Percentiles rank a stretch among this genome's conserved stretches.
phyloP scores from a whole-genome alignment of 805 yeast species.

The Candida sphagnicola region DNA sequence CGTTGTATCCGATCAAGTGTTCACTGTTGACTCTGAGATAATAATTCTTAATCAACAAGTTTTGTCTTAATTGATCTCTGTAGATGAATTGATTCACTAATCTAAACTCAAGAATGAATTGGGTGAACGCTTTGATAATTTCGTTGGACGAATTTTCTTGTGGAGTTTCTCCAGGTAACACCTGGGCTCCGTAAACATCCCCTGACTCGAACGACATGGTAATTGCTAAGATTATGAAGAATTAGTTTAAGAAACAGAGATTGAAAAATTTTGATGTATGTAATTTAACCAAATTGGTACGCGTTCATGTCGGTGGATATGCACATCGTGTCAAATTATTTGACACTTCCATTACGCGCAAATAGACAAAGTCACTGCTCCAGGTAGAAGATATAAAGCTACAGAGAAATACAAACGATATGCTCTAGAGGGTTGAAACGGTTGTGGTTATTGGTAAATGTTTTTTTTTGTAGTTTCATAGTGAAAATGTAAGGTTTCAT shows the following conservation, averaged over 20 bases:
- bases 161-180: constrained; percentile 77
- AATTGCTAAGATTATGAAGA: constrained; percentile 1
- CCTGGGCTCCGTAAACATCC: constrained; percentile 72
- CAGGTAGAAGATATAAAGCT: too few relatives aligned
- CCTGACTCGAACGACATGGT: constrained; percentile 72
- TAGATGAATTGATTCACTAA: constrained; percentile 78
- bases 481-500: too few relatives aligned
- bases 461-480: too few relatives aligned
- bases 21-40: constrained; percentile 72
- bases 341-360: too few relatives aligned
- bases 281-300: constrained; percentile 2
- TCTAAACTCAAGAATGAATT: constrained; percentile 82
- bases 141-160: constrained; percentile 64
- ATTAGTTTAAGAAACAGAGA: too few relatives aligned
- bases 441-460: too few relatives aligned
- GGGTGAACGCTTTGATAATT: constrained; percentile 70
- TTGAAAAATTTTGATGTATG: constrained; percentile 3
- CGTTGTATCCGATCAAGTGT: constrained; percentile 84
- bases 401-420: too few relatives aligned
- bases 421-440: too few relatives aligned
- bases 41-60: constrained; percentile 72
- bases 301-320: background rate
- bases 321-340: background rate
- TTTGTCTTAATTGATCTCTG: constrained; percentile 87
- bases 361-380: too few relatives aligned